Base-by-base conservation (phyloP, 139 green algal species). In the Chlorella sp. region DNA sequence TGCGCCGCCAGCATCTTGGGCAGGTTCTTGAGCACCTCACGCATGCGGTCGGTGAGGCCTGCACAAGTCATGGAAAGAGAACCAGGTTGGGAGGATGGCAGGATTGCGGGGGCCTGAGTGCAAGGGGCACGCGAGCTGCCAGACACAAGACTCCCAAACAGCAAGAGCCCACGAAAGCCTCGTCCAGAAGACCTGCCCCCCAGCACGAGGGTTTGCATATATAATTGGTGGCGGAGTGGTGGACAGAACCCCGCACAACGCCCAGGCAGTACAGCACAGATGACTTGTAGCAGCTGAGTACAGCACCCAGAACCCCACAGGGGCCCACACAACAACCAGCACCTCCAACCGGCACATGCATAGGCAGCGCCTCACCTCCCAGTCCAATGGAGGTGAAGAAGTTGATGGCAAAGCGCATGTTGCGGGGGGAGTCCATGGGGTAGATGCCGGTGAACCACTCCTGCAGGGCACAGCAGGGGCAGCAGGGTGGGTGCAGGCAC, bases 301-400 rank as follows among this genome's bases (percentile, higher is more conserved):
- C n/a, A n/a, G n/a, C n/a, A n/a, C n/a, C n/a, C n/a, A n/a, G n/a
- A n/a, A n/a, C n/a, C n/a, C n/a, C n/a, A n/a, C n/a, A n/a, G n/a
- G n/a, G n/a, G n/a, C n/a, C n/a, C n/a, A n/a, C n/a, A n/a, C n/a
- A n/a, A n/a, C n/a, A n/a, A n/a, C n/a, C n/a, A n/a, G n/a, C n/a
- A n/a, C n/a, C n/a, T n/a, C n/a, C n/a, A n/a, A n/a, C n/a, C n/a
- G n/a, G 73, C 64, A 26, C 79, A 78, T n/a, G 68, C 68, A 83
- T 14, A 22, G 18, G 40, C 48, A 69, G 81, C 48, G 78, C 19
- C 87, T n/a, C 79, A 90, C 87, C 91, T 34, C 98, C 98, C 83
- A 99, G 96, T 39, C 98, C 98, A 90, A 99, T 99, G 66, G 96
- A 98, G 30, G 98, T 99, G 95, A 99, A 99, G 93, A 99, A 99